Base-by-base conservation (phyloP, 352 stramenopile genomes). In the Aphanomyces cochlioides region DNA sequence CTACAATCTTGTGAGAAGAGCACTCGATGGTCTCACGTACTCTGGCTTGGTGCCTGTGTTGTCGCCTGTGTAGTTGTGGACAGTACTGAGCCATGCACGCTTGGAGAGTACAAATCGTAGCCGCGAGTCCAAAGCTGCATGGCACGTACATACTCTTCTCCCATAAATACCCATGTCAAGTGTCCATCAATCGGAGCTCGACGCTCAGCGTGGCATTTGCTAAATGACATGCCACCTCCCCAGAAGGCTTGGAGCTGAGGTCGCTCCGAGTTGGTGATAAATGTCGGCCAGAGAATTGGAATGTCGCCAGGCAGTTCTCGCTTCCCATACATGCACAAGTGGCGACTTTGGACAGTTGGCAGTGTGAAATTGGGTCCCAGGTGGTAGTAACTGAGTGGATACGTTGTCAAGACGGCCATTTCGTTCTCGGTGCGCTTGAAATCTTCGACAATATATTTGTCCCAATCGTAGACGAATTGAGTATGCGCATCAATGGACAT, bases 21-120 rank as follows among this genome's bases (percentile, higher is more conserved):
- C 5, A 39, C 56, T 1, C 19, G 43, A 12, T 37, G 36, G 19
- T 36, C 17, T 19, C 7, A 63, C 19, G 12, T 63, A 57, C 48
- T 7, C 7, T 13, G 39, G 8, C 21, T 63, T 63, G 21, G n/a
- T 12, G 15, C 15, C 56, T 28, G 28, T 28, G 28, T 28, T 28
- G 19, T 63, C 56, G 56, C 10, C 21, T 7, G 80, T 86, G 71
- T 90, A 89, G 60, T 90, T 88, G 73, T 90, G 83, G 68, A 85
- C 37, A 90, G 75, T 13, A 89, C 82, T 1, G 3, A n/a, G 4
- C 66, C 40, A 3, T 34, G 54, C 12, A 61, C 50, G 13, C 50
- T 70, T 34, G 72, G 72, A 6, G 54, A 67, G 66, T 77, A 77
- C 19, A 77, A 57, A 47, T 77, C 72, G 37, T 77, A 77, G 17